phyloP scores from a whole-genome alignment of 306 rosid species.

The Rosa chinensis region DNA sequence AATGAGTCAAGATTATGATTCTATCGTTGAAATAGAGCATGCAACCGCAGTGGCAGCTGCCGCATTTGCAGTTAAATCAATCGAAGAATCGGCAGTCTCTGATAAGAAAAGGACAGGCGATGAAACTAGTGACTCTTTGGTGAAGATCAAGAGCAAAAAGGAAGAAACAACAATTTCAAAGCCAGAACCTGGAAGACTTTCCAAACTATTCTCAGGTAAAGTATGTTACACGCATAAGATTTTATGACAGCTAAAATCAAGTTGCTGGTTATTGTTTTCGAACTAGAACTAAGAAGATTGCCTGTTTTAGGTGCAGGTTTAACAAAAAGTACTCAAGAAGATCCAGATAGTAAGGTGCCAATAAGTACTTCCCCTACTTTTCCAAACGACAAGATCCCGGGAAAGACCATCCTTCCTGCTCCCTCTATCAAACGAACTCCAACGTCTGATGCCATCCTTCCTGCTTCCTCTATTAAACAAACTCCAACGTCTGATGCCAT shows the following conservation, averaged over 20 bases:
- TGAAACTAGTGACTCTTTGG: constrained; percentile 22
- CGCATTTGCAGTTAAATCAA: constrained; percentile 46
- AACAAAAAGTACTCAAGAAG: constrained; percentile 29
- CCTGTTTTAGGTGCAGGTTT: constrained; percentile 42
- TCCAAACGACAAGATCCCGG: constrained; percentile 30
- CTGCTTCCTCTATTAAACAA: constrained; percentile 37
- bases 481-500: constrained; percentile 28
- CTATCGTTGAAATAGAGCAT: constrained; percentile 39
- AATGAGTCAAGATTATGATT: constrained; percentile 48
- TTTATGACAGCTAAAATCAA: not conserved
- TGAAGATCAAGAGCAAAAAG: constrained; percentile 34
- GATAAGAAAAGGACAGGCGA: constrained; percentile 16
- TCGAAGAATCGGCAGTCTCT: constrained; percentile 29
- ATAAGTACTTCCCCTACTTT: constrained; percentile 7
- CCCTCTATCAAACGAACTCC: constrained; percentile 41
- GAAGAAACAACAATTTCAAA: constrained; percentile 38
- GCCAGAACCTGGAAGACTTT: constrained; percentile 33
- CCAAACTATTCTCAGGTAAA: constrained; percentile 57
- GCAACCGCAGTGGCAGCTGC: constrained; percentile 83
- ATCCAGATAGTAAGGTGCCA: constrained; percentile 33
- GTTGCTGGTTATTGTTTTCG: not conserved
- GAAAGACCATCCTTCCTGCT: constrained; percentile 22
- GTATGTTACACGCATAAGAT: not conserved
- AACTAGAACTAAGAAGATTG: not conserved
- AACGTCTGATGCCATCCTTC: constrained; percentile 21